Percentiles rank a stretch among this genome's conserved stretches.
Evolutionary conservation across 2,329 filamentous ascomycete species (phyloP).

Genomic region (Hansfordia pulvinata): DNA sequence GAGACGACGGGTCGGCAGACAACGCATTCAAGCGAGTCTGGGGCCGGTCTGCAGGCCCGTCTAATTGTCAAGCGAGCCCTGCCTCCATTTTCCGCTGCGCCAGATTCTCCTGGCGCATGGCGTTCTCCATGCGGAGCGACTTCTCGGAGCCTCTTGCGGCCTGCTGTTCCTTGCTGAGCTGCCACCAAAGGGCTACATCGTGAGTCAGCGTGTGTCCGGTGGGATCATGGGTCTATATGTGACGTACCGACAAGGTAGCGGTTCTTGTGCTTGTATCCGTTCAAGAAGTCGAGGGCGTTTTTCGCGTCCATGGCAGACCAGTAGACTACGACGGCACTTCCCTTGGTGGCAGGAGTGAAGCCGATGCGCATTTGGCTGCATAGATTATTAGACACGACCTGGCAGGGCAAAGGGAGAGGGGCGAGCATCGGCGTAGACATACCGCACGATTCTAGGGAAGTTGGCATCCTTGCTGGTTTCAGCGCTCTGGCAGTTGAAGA

Average conservation of each 20-base stretch:
- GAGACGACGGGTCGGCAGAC: slow-evolving; percentile 50
- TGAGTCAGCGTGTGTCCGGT: slow-evolving; percentile 4
- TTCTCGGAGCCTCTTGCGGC: too few relatives aligned
- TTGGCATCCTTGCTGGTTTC: too few relatives aligned
- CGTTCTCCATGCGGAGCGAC: slow-evolving; percentile 71
- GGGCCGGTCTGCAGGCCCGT: slow-evolving; percentile 48
- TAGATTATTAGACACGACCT: slow-evolving; percentile 10
- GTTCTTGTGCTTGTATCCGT: slow-evolving; percentile 99
- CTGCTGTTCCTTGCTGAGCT: too few relatives aligned
- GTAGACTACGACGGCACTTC: slow-evolving; percentile 97
- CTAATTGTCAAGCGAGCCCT: slow-evolving; percentile 91
- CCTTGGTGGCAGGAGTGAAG: slow-evolving; percentile 93
- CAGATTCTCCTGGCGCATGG: slow-evolving; percentile 81
- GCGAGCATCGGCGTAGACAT: slow-evolving; percentile 47
- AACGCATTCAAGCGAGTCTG: slow-evolving; percentile 26
- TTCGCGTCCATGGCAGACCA: slow-evolving; percentile 99
- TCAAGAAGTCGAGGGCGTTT: slow-evolving; percentile 97
- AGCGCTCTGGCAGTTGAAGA: slow-evolving; percentile 69
- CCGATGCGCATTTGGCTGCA: slow-evolving; percentile 92
- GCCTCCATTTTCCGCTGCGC: slow-evolving; percentile 96
- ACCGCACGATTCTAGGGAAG: slow-evolving; percentile 17
- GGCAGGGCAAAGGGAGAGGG: slow-evolving; percentile 6
- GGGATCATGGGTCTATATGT: slow-evolving; percentile 1
- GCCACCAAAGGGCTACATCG: slow-evolving; percentile 42
- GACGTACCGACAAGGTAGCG: slow-evolving; percentile 91